phyloP scores from a whole-genome alignment of 2,329 filamentous ascomycete species.

The Diplodia intermedia region DNA sequence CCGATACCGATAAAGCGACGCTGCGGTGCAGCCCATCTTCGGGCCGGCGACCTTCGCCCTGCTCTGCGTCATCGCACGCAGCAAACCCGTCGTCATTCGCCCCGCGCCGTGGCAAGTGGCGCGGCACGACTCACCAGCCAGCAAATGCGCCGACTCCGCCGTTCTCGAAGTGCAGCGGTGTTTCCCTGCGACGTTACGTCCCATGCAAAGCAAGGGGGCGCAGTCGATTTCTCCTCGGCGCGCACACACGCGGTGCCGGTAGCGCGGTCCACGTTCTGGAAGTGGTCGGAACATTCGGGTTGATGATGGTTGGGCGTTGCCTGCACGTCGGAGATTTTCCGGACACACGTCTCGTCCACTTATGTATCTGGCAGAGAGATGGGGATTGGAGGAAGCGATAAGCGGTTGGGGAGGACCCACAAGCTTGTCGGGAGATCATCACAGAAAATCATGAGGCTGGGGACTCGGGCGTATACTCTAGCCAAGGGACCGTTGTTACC shows the following conservation, averaged over 20 bases:
- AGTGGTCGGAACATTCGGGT: background rate
- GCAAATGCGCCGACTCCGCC: background rate
- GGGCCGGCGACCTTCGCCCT: too few relatives aligned
- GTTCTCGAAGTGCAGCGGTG: background rate
- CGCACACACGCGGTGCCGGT: slow-evolving; percentile 5
- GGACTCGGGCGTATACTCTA: background rate
- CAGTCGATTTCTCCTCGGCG: background rate
- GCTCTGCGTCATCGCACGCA: too few relatives aligned
- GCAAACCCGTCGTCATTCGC: too few relatives aligned
- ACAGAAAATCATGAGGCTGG: slow-evolving; percentile 6
- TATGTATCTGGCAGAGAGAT: too few relatives aligned
- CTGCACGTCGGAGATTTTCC: slow-evolving; percentile 3
- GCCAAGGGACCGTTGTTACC: slow-evolving; percentile 5
- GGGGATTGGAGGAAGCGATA: too few relatives aligned
- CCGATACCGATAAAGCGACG: background rate
- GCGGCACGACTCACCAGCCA: background rate
- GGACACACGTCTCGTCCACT: too few relatives aligned
- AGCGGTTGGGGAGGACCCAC: background rate
- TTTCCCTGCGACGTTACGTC: slow-evolving; percentile 21
- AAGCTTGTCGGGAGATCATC: background rate
- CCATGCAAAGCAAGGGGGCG: slow-evolving; percentile 9
- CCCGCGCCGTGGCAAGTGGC: background rate
- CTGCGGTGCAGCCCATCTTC: slow-evolving; percentile 3
- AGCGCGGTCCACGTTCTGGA: slow-evolving; percentile 21
- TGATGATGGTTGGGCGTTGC: background rate